Percentiles rank a stretch among this genome's conserved stretches.
These are phyloP conservation scores for Borovskyia barvae DNA, from an alignment of 208 protist species.

Conservation along the genomic window DNA sequence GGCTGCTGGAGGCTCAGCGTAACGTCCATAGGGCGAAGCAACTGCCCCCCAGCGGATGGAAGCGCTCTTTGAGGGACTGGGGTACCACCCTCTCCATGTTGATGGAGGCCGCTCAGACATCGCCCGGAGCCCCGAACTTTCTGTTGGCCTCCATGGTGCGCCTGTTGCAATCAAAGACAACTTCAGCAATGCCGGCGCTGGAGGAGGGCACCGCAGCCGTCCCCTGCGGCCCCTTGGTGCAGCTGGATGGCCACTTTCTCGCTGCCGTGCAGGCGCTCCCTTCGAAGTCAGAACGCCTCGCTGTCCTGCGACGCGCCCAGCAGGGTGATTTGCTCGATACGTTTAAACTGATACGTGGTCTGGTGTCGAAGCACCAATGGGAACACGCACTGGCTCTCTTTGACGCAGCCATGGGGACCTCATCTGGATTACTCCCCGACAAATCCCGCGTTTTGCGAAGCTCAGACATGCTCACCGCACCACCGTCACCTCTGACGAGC, in stretches of 20 bases:
- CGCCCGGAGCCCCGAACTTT: slow-evolving; percentile 9
- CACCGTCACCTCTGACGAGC: too few relatives aligned
- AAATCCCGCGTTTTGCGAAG: too few relatives aligned
- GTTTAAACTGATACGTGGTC: slow-evolving; percentile 57
- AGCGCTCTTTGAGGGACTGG: slow-evolving; percentile 20
- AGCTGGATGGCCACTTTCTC: slow-evolving; percentile 58
- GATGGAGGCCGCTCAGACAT: slow-evolving; percentile 32
- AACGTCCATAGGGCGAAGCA: too few relatives aligned
- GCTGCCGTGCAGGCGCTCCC: slow-evolving; percentile 38
- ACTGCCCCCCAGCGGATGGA: too few relatives aligned
- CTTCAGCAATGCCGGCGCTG: too few relatives aligned
- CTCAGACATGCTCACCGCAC: too few relatives aligned
- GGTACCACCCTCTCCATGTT: slow-evolving; percentile 60
- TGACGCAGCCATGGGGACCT: slow-evolving; percentile 19
- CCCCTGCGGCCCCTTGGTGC: slow-evolving; percentile 23
- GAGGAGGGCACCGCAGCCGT: neutral
- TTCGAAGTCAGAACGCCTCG: slow-evolving; percentile 18
- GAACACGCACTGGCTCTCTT: slow-evolving; percentile 41
- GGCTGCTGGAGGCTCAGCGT: slow-evolving; percentile 20
- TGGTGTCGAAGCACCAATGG: slow-evolving; percentile 35
- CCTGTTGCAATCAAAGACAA: too few relatives aligned
- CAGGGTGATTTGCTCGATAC: slow-evolving; percentile 30
- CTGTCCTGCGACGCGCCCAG: slow-evolving; percentile 28
- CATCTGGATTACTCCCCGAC: neutral
- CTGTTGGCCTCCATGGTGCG: slow-evolving; percentile 19